Evolutionary conservation across 2,329 filamentous ascomycete genomes (phyloP).

Genomic region (Beauveria pseudobassiana): DNA sequence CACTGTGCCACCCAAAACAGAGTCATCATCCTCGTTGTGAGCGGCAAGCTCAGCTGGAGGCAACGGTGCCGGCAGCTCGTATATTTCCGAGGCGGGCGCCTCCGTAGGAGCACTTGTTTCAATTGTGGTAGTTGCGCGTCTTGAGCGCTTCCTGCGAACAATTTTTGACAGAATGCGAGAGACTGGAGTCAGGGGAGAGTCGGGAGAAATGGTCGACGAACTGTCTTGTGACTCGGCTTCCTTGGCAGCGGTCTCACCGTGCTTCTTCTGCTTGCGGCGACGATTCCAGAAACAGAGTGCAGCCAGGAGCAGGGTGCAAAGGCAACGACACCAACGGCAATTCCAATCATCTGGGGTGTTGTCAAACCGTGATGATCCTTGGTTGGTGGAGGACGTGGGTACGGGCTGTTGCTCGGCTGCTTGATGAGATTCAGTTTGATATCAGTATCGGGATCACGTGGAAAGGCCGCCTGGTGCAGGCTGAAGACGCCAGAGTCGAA

Average conservation of each 20-base stretch:
- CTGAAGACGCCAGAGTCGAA: conserved; percentile 48
- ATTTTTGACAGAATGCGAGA: conserved; percentile 34
- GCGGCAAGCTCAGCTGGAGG: conserved; percentile 44
- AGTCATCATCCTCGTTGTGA: conserved; percentile 28
- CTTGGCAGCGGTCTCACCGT: conserved; percentile 18
- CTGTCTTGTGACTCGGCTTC: conserved; percentile 31
- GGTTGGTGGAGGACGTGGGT: conserved; percentile 29
- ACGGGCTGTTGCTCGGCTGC: conserved; percentile 38
- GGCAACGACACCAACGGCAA: conserved; percentile 35
- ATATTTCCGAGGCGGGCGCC: conserved; percentile 39
- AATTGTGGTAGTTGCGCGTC: conserved; percentile 16
- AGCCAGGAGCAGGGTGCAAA: conserved; percentile 22
- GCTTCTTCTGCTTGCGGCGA: conserved; percentile 20
- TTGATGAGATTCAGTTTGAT: conserved; percentile 35
- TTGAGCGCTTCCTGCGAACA: conserved; percentile 27
- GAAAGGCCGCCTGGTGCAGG: conserved; percentile 47
- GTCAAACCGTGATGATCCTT: conserved; percentile 24
- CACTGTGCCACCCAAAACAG: conserved; percentile 31
- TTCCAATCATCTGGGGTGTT: conserved; percentile 36
- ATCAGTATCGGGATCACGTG: conserved; percentile 32
- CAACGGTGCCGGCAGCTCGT: conserved; percentile 41
- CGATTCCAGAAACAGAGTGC: conserved; percentile 29
- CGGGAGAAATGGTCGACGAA: conserved; percentile 23
- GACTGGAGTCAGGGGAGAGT: conserved; percentile 19
- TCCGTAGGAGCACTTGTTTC: conserved; percentile 23